These are phyloP conservation scores for Biscogniauxia sp. DNA, from an alignment of 2,329 filamentous ascomycete species.

Conservation along the genomic window DNA sequence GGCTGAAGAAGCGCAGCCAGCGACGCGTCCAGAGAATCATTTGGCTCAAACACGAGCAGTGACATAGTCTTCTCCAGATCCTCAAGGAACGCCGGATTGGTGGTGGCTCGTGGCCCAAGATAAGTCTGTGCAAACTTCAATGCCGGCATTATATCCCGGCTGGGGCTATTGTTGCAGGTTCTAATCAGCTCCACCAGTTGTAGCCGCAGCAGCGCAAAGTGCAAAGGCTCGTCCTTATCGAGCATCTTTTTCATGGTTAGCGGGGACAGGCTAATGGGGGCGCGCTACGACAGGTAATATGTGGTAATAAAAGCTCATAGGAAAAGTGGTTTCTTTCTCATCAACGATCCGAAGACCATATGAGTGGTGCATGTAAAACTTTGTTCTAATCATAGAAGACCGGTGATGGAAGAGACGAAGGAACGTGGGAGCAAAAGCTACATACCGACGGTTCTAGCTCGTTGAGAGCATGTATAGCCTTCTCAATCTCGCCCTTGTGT, in stretches of 20 bases:
- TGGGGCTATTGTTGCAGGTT: constrained; percentile 61
- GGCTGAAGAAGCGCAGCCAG: constrained; percentile 77
- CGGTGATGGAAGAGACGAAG: constrained; percentile 6
- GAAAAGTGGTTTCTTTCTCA: constrained; percentile 73
- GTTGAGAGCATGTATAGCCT: constrained; percentile 83
- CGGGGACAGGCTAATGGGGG: background rate
- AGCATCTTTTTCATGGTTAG: constrained; percentile 63
- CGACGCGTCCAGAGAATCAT: constrained; percentile 72
- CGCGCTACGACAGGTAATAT: background rate
- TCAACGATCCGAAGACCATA: constrained; percentile 84
- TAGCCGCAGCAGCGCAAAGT: constrained; percentile 85
- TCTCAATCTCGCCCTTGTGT: constrained; percentile 79
- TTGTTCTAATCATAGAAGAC: constrained; percentile 82
- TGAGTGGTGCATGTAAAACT: constrained; percentile 99
- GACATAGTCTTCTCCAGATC: constrained; percentile 93
- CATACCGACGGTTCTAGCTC: constrained; percentile 88
- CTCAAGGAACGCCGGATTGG: constrained; percentile 75
- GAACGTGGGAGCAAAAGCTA: background rate
- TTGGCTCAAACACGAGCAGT: constrained; percentile 78
- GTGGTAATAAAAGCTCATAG: constrained; percentile 59
- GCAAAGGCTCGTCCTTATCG: constrained; percentile 76
- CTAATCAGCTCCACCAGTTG: constrained; percentile 94
- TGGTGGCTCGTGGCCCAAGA: constrained; percentile 81
- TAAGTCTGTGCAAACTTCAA: constrained; percentile 85
- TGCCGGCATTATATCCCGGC: constrained; percentile 74